Base-by-base conservation (phyloP, 2,329 filamentous ascomycete genomes). In the Ophiognomonia clavigignenti-juglandacearum region DNA sequence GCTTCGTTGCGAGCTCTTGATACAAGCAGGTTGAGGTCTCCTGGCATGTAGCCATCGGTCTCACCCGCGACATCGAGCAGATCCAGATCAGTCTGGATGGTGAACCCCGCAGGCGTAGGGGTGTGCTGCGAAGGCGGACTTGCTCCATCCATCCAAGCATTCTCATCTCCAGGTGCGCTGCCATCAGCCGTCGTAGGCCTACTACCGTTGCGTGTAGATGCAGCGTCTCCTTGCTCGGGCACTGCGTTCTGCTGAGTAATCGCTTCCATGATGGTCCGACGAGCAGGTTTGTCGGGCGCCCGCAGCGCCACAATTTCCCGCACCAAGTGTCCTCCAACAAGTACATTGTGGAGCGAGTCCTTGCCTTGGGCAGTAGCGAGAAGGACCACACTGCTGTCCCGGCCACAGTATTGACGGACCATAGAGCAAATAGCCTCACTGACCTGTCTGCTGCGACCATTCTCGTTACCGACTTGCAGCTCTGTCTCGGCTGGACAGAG, bases 11-110 rank as follows among this genome's bases (percentile, higher is more conserved):
- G 82, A 31, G 93, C 92, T 49, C 93, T 80, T 10, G 88, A 85
- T 16, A 95, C 86, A 10, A 98, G 79, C 2, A 96, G 76, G 14
- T 86, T 83, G 31, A 98, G 74, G 64, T 98, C 93, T 4, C 91
- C 93, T 1, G 93, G 92, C 91, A 97, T 96, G 62, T 97, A 98
- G 1, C 93, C 93, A 61, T 98, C 93, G 0, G 92, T 97, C 56
- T 92, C 85, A 2, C 93, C 91, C 16, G 95, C 90, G 47, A 98
- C 77, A 53, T 97, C 92, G 8, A 97, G 79, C 48, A 97, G 88
- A 63, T 98, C 93, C 9, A 98, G 79, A 40, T 86, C 79, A 0
- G 80, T 70, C 48, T 90, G 86, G 6, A 96, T 70, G 2, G 84
- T 67, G 58, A 95, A 93, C 0, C 85, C 86, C 44, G 79, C 77